Percentiles rank a stretch among this genome's conserved stretches.
These are phyloP conservation scores for Fusarium coffeatum DNA, from an alignment of 2,329 filamentous ascomycete genomes.

Conservation along the genomic window DNA sequence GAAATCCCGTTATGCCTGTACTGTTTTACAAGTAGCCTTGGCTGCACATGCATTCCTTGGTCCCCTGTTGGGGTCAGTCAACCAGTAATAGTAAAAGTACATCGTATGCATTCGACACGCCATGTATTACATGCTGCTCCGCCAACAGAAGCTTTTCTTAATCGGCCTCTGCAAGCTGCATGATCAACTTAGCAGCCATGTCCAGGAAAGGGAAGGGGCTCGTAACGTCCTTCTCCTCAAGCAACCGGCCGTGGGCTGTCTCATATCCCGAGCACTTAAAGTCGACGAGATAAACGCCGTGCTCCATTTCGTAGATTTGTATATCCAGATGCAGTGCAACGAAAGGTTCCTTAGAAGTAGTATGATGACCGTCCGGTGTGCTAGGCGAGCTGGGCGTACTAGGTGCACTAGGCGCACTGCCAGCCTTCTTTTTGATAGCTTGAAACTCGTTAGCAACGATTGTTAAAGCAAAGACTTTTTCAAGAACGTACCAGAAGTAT, in stretches of 20 bases:
- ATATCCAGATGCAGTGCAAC: slow-evolving; percentile 97
- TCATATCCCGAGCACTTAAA: slow-evolving; percentile 99
- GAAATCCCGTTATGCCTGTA: background rate
- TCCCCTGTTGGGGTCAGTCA: too few species aligned
- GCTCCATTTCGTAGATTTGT: slow-evolving; percentile 94
- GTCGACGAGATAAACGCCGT: slow-evolving; percentile 92
- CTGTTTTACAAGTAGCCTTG: background rate
- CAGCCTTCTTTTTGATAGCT: slow-evolving; percentile 45
- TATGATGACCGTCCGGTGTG: slow-evolving; percentile 54
- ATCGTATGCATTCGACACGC: background rate
- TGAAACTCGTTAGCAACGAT: slow-evolving; percentile 40
- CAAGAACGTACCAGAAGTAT: slow-evolving; percentile 77
- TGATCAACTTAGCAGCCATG: slow-evolving; percentile 90
- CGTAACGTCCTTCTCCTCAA: slow-evolving; percentile 94
- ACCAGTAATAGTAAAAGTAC: background rate
- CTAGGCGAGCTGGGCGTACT: slow-evolving; percentile 26
- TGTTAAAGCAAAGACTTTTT: background rate
- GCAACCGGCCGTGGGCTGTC: slow-evolving; percentile 75
- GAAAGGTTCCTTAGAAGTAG: slow-evolving; percentile 65
- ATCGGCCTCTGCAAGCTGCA: slow-evolving; percentile 88
- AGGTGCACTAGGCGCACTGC: slow-evolving; percentile 38
- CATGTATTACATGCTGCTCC: background rate
- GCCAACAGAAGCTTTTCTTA: slow-evolving; percentile 47
- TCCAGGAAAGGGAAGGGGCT: slow-evolving; percentile 97
- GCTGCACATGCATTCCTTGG: background rate